phyloP scores from a whole-genome alignment of 2,329 filamentous ascomycete genomes.

The Sporothrix humicola region DNA sequence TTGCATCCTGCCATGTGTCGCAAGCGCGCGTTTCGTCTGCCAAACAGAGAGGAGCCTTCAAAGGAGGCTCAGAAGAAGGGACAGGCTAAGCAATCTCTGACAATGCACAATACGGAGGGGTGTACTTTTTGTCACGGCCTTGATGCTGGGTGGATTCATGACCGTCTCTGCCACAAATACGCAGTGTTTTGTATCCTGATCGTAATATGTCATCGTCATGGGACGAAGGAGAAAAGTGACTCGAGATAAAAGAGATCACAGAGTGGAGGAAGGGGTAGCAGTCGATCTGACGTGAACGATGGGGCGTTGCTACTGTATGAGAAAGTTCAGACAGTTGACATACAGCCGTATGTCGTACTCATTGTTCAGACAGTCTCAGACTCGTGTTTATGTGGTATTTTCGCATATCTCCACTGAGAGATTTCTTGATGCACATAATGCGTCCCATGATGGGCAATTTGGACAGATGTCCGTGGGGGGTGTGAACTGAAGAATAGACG shows the following conservation, averaged over 20 bases:
- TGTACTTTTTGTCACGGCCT: conserved; percentile 10
- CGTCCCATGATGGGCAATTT: not conserved
- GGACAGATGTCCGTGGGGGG: not conserved
- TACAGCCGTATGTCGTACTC: not conserved
- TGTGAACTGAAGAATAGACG: not conserved
- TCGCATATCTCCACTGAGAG: not conserved
- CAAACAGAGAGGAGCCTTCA: conserved; percentile 1
- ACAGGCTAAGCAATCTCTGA: not conserved
- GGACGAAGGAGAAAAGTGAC: not conserved
- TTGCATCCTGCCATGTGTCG: conserved; percentile 12
- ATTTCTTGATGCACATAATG: not conserved
- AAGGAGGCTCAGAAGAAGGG: not conserved
- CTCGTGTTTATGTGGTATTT: not conserved
- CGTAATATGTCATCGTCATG: not conserved
- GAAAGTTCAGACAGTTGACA: not conserved
- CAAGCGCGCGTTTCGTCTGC: conserved; percentile 23
- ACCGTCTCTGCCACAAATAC: not conserved
- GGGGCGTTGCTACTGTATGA: not conserved
- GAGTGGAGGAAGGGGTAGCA: not conserved
- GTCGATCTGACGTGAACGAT: conserved; percentile 8
- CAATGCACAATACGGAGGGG: not conserved
- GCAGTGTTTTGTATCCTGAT: not conserved
- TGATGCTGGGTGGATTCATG: too few relatives aligned
- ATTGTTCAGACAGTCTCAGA: too few relatives aligned
- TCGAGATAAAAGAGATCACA: not conserved